Conservation (phyloP, 225 moss, liverwort and hornwort species). For the Marchantia polymorpha region DNA sequence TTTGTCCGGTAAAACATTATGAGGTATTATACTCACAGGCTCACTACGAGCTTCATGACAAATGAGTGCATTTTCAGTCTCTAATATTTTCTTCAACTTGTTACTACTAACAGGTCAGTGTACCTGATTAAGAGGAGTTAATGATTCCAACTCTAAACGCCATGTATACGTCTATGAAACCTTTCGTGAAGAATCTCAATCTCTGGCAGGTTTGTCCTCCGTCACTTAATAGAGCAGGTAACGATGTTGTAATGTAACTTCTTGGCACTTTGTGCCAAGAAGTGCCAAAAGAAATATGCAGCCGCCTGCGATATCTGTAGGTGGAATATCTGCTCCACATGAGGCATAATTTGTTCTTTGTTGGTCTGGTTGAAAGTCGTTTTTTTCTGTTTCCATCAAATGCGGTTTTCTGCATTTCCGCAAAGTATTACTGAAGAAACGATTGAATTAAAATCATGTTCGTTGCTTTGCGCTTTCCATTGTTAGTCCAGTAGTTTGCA, state of each 20-base stretch:
- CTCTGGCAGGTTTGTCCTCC: slow-evolving; percentile 77
- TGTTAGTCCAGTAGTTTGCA: no score
- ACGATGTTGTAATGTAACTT: background rate
- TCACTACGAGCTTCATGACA: background rate
- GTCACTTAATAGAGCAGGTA: background rate
- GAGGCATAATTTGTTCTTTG: no score
- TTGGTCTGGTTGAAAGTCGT: no score
- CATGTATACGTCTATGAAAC: slow-evolving; percentile 69
- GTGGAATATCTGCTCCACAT: no score
- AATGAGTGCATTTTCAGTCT: background rate
- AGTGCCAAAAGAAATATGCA: no score
- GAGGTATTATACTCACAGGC: background rate
- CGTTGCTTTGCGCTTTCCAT: no score
- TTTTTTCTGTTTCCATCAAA: no score
- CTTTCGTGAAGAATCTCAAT: slow-evolving; percentile 60
- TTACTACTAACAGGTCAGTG: slow-evolving; percentile 62
- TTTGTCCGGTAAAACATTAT: background rate
- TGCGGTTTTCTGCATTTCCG: no score
- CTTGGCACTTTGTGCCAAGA: background rate
- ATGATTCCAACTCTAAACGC: slow-evolving; percentile 66
- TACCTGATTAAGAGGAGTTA: slow-evolving; percentile 65
- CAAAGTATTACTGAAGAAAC: background rate
- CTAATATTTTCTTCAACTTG: background rate
- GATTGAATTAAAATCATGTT: no score
- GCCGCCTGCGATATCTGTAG: no score